phyloP scores from a whole-genome alignment of 768 basidiomycete genomes.

The Macrolepiota fuliginosa region DNA sequence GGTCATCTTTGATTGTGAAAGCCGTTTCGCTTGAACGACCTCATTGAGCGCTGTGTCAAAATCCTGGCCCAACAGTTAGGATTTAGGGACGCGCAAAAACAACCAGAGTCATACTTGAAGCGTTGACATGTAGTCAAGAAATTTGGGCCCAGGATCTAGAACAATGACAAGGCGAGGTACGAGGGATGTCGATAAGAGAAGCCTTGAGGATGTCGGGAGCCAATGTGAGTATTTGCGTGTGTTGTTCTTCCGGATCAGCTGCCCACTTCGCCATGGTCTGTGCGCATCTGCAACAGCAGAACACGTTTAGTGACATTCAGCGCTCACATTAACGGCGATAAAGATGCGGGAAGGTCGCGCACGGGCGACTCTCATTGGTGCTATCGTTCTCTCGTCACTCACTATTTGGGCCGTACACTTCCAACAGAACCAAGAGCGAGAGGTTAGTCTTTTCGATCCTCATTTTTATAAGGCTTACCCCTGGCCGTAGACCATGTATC shows the following conservation, averaged over 20 bases:
- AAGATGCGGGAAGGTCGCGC: conserved; percentile 65
- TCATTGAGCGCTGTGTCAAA: conserved; percentile 83
- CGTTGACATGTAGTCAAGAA: background rate
- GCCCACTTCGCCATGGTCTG: conserved; percentile 19
- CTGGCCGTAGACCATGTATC: conserved; percentile 74
- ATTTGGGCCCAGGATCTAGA: background rate
- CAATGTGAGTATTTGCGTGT: conserved; percentile 18
- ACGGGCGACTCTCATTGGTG: conserved; percentile 69
- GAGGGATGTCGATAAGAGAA: background rate
- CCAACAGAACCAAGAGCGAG: conserved; percentile 79
- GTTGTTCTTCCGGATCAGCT: conserved; percentile 11
- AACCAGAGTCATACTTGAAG: conserved; percentile 10
- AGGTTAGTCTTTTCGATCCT: conserved; percentile 43
- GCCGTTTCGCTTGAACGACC: conserved; percentile 75
- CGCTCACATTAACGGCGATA: background rate
- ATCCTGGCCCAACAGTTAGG: conserved; percentile 42
- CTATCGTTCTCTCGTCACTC: conserved; percentile 59
- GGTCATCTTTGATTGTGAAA: conserved; percentile 86
- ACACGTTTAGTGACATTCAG: conserved; percentile 23
- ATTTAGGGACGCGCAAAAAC: conserved; percentile 10
- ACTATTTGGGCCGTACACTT: conserved; percentile 91
- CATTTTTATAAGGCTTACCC: conserved; percentile 1
- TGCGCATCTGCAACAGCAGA: conserved; percentile 10
- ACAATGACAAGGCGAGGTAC: background rate
- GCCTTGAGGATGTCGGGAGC: conserved; percentile 3